These are phyloP conservation scores for Chaetomiaceae sp. DNA, from an alignment of 2,329 filamentous ascomycete species.

Conservation along the genomic window DNA sequence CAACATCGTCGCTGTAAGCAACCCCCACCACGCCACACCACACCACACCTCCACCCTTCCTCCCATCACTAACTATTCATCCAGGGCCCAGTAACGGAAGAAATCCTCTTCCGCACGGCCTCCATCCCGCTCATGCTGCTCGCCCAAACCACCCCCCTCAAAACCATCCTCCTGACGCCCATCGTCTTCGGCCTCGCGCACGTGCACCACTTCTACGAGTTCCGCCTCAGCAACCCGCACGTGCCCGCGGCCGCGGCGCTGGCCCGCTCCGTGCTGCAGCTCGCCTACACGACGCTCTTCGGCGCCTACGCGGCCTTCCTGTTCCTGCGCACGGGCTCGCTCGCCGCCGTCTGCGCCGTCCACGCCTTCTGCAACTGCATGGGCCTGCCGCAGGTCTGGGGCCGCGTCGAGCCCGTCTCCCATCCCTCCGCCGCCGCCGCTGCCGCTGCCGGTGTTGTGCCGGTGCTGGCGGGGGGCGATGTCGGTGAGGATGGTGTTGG, in stretches of 20 bases:
- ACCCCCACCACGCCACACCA: neutral
- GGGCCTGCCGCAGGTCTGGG: conserved; percentile 83
- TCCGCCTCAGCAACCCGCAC: conserved; percentile 70
- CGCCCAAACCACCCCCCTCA: conserved; percentile 49
- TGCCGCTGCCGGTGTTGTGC: too few relatives aligned
- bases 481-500: neutral
- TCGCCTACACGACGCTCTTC: conserved; percentile 86
- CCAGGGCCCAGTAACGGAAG: conserved; percentile 82
- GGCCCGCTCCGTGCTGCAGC: conserved; percentile 71
- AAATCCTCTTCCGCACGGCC: conserved; percentile 85
- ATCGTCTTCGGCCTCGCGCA: conserved; percentile 91
- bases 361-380: conserved; percentile 92
- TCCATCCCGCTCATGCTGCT: conserved; percentile 77
- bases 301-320: conserved; percentile 90
- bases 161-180: conserved; percentile 74
- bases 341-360: conserved; percentile 67
- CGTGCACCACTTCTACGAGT: conserved; percentile 94
- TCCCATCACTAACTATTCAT: too few relatives aligned
- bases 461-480: conserved; percentile 18
- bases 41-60: conserved; percentile 7
- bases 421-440: too few relatives aligned
- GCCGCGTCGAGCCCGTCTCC: conserved; percentile 60
- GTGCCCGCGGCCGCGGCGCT: conserved; percentile 58
- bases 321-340: conserved; percentile 76
- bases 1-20: conserved; percentile 73